A percentile compares a stretch with the other conserved stretches of the same genome.
phyloP scores from a whole-genome alignment of 75 land plant species.

The Pinus albicaulis region DNA sequence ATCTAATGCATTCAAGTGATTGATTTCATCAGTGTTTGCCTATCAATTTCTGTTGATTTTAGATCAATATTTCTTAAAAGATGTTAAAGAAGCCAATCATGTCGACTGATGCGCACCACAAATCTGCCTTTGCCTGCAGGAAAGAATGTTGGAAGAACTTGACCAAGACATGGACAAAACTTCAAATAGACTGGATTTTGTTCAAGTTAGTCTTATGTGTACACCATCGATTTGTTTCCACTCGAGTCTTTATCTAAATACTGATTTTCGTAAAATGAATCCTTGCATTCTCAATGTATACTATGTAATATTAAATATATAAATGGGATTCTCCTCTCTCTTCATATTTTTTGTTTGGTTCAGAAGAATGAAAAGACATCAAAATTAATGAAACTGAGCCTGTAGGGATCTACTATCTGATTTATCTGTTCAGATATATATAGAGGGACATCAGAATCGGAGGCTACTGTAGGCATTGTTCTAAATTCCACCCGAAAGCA shows the following conservation, averaged over 20 bases:
- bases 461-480: not conserved
- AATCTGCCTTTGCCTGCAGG: conserved; percentile 38
- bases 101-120: not conserved
- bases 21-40: not conserved
- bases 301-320: not conserved
- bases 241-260: not conserved
- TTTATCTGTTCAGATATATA: too few species aligned
- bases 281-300: not conserved
- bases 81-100: not conserved
- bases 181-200: conserved; percentile 86
- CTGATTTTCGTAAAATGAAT: not conserved
- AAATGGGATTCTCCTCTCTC: not conserved
- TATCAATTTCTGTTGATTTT: not conserved
- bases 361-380: not conserved
- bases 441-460: not conserved
- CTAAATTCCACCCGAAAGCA: not conserved
- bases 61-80: not conserved
- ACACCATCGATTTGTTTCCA: not conserved
- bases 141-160: conserved; percentile 72
- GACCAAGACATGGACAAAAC: conserved; percentile 89
- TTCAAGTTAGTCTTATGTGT: conserved; percentile 60
- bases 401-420: too few species aligned
- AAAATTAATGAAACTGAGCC: not conserved
- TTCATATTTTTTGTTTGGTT: not conserved
- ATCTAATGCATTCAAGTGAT: not conserved